These are phyloP conservation scores for Collybia sordida DNA, from an alignment of 768 basidiomycete genomes.

Conservation along the genomic window DNA sequence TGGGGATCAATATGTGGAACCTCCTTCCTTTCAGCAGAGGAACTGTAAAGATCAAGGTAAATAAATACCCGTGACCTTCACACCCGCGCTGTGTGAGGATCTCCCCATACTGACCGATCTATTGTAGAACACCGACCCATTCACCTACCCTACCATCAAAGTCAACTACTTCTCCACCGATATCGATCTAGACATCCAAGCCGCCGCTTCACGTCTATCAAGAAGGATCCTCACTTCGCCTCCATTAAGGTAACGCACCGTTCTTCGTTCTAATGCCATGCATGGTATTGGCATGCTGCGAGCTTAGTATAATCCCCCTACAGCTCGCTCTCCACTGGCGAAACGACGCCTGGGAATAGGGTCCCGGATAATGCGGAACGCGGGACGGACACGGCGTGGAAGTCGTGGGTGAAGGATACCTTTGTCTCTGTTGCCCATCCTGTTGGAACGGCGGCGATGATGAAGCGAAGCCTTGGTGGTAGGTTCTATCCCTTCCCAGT, in stretches of 20 bases:
- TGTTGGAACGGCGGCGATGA: conserved; percentile 47
- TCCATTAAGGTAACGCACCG: conserved; percentile 36
- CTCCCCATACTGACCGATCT: too few relatives aligned
- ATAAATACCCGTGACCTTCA: neutral
- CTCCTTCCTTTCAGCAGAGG: conserved; percentile 58
- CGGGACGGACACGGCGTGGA: conserved; percentile 47
- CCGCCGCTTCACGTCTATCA: conserved; percentile 44
- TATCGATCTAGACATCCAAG: conserved; percentile 49
- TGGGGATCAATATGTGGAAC: conserved; percentile 54
- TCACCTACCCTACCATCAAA: conserved; percentile 42
- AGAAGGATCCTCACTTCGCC: conserved; percentile 39
- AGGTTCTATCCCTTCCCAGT: conserved; percentile 8
- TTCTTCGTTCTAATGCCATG: neutral
- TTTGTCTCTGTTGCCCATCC: conserved; percentile 50
- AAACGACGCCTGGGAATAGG: conserved; percentile 38
- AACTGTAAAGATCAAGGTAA: conserved; percentile 44
- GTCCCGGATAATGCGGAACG: conserved; percentile 43
- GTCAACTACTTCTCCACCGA: conserved; percentile 52
- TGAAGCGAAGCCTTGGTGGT: conserved; percentile 36
- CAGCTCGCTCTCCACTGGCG: conserved; percentile 38
- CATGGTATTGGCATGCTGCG: neutral
- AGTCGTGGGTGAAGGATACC: conserved; percentile 39
- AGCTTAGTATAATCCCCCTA: too few relatives aligned
- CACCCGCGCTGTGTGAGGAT: neutral
- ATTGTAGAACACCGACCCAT: conserved; percentile 43